phyloP scores from a whole-genome alignment of 805 yeast genomes.

The Starmerella bacillaris region DNA sequence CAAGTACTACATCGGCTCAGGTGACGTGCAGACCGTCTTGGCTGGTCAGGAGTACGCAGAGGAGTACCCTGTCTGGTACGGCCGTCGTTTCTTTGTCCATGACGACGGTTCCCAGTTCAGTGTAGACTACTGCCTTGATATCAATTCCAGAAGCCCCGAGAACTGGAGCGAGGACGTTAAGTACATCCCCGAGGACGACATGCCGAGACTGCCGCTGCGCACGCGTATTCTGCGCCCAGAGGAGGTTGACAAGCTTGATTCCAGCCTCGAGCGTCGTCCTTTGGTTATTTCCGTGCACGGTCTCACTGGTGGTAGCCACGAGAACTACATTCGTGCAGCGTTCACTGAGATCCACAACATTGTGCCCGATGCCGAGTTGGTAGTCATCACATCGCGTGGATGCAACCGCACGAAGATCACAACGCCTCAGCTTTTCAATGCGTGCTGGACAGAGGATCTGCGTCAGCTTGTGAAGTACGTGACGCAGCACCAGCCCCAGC shows the following conservation, averaged over 20 bases:
- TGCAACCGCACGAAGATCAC: slow-evolving; percentile 55
- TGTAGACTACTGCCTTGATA: slow-evolving; percentile 46
- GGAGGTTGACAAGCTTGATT: slow-evolving; percentile 28
- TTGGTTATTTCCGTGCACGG: slow-evolving; percentile 56
- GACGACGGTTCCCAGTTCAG: slow-evolving; percentile 60
- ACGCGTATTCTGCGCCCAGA: slow-evolving; percentile 34
- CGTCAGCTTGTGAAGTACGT: slow-evolving; percentile 37
- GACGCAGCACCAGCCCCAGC: slow-evolving; percentile 35
- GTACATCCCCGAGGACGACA: slow-evolving; percentile 20
- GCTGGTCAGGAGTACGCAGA: slow-evolving; percentile 40
- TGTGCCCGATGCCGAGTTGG: slow-evolving; percentile 35
- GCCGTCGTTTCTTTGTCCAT: slow-evolving; percentile 47
- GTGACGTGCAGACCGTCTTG: slow-evolving; percentile 60
- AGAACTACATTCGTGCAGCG: slow-evolving; percentile 49
- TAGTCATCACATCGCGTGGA: slow-evolving; percentile 58
- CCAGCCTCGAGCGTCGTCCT: slow-evolving; percentile 29
- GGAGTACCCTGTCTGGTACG: slow-evolving; percentile 46
- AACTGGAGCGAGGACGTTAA: slow-evolving; percentile 20
- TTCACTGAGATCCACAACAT: slow-evolving; percentile 22
- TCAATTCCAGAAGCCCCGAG: slow-evolving; percentile 23
- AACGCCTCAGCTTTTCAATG: slow-evolving; percentile 52
- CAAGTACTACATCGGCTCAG: slow-evolving; percentile 49
- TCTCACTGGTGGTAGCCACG: slow-evolving; percentile 72
- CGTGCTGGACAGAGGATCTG: slow-evolving; percentile 54
- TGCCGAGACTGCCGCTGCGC: slow-evolving; percentile 30